A percentile compares a stretch with the other conserved stretches of the same genome.
phyloP scores from a whole-genome alignment of 805 yeast genomes.

The Ogataea pignaliae region DNA sequence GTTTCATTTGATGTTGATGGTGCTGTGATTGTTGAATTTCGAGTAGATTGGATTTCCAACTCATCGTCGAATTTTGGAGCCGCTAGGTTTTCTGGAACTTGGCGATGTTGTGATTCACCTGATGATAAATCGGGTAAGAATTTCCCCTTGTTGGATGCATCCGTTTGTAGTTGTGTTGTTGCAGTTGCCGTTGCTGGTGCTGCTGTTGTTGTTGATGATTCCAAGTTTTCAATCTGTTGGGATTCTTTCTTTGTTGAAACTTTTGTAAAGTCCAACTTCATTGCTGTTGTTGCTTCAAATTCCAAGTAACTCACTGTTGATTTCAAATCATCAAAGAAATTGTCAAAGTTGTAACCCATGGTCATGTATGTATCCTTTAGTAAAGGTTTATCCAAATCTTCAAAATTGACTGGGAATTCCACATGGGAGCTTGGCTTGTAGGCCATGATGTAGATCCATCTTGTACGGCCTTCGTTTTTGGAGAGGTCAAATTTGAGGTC shows the following conservation, averaged over 20 bases:
- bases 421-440: neutral
- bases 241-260: neutral
- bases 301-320: neutral
- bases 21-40: conserved; percentile 10
- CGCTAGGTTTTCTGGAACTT: conserved; percentile 25
- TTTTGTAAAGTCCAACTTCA: neutral
- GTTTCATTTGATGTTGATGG: conserved; percentile 5
- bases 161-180: no score
- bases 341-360: conserved; percentile 3
- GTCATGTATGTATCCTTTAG: conserved; percentile 1
- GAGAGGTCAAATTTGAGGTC: conserved; percentile 1
- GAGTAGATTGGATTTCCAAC: conserved; percentile 31
- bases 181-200: neutral
- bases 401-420: conserved; percentile 2
- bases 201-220: neutral
- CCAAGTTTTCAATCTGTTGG: neutral
- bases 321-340: conserved; percentile 1
- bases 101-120: conserved; percentile 9
- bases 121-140: no score
- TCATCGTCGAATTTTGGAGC: conserved; percentile 55
- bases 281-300: neutral
- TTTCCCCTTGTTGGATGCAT: no score
- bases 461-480: conserved; percentile 2
- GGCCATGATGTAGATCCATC: conserved; percentile 2
- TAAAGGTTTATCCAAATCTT: neutral